These are phyloP conservation scores for Aotearoamyces nothofagi DNA, from an alignment of 2,329 filamentous ascomycete species.

Conservation along the genomic window DNA sequence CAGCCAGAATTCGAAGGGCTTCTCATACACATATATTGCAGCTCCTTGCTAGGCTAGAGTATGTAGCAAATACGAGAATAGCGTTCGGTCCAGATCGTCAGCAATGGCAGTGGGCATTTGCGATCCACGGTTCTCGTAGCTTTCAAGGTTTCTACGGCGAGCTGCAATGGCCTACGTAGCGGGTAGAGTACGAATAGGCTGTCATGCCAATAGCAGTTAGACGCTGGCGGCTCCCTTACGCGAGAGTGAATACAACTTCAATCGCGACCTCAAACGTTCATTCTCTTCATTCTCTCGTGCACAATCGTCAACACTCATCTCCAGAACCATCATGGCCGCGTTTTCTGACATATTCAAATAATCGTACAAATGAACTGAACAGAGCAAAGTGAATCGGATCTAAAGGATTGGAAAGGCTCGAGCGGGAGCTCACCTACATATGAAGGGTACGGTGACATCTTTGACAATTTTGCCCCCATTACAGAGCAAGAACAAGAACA, in stretches of 20 bases:
- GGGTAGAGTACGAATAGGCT: too few relatives aligned
- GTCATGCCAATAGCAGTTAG: too few relatives aligned
- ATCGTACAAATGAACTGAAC: conserved; percentile 20
- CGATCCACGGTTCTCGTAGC: background rate
- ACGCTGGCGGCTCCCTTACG: too few relatives aligned
- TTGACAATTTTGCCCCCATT: too few relatives aligned
- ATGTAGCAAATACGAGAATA: conserved; percentile 2
- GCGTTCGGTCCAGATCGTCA: conserved; percentile 3
- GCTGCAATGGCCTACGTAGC: too few relatives aligned
- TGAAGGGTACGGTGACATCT: conserved; percentile 21
- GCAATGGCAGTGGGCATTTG: conserved; percentile 2
- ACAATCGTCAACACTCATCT: conserved; percentile 1
- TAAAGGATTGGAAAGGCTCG: conserved; percentile 8
- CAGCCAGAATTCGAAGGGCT: conserved; percentile 13
- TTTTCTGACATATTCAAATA: conserved; percentile 18
- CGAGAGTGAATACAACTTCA: too few relatives aligned
- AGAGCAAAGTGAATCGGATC: conserved; percentile 13
- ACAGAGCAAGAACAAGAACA: too few relatives aligned
- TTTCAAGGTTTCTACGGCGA: background rate
- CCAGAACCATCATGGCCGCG: conserved; percentile 13
- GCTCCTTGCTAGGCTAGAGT: conserved; percentile 2
- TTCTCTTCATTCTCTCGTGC: too few relatives aligned
- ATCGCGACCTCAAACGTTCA: too few relatives aligned
- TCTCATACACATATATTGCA: conserved; percentile 13
- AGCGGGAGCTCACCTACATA: conserved; percentile 8